A percentile compares a stretch with the other conserved stretches of the same genome.
These are phyloP conservation scores for Pseudozyma tsukubaensis DNA, from an alignment of 1,284 basidiomycete species.

Conservation along the genomic window DNA sequence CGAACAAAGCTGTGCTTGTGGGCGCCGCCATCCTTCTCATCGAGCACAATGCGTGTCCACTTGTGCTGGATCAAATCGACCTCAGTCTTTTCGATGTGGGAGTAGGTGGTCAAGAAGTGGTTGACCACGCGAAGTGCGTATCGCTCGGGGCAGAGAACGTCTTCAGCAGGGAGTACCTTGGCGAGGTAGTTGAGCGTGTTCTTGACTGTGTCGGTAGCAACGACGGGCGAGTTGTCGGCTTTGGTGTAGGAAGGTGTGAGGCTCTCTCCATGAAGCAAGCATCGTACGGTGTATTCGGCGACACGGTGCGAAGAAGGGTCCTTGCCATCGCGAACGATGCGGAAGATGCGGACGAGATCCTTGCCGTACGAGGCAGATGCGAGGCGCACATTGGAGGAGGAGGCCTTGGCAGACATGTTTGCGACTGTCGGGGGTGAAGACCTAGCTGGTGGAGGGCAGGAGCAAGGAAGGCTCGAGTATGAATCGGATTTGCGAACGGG, in stretches of 20 bases:
- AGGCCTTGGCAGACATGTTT: conserved; percentile 49
- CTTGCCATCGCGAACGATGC: conserved; percentile 54
- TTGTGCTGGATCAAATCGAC: conserved; percentile 83
- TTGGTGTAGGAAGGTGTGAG: conserved; percentile 54
- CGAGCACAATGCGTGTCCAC: conserved; percentile 82
- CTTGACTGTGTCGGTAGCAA: conserved; percentile 76
- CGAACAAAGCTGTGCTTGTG: conserved; percentile 87
- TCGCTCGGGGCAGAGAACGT: conserved; percentile 75
- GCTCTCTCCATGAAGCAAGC: conserved; percentile 53
- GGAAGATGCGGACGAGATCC: conserved; percentile 60
- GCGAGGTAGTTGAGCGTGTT: conserved; percentile 80
- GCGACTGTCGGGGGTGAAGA: neutral
- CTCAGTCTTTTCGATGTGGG: conserved; percentile 78
- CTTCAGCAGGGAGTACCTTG: conserved; percentile 39
- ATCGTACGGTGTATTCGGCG: conserved; percentile 59
- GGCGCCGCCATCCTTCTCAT: conserved; percentile 67
- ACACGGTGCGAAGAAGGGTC: conserved; percentile 53
- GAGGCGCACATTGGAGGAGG: conserved; percentile 51
- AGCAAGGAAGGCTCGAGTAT: neutral
- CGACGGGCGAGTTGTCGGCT: conserved; percentile 59
- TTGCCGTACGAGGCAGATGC: conserved; percentile 59
- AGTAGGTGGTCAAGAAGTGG: conserved; percentile 85
- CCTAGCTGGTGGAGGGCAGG: neutral
- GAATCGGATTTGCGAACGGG: too few species aligned
- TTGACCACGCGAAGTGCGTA: conserved; percentile 88